phyloP scores from a whole-genome alignment of 192 early-diverging fungal genomes.

The Backusella parvicylindrica region DNA sequence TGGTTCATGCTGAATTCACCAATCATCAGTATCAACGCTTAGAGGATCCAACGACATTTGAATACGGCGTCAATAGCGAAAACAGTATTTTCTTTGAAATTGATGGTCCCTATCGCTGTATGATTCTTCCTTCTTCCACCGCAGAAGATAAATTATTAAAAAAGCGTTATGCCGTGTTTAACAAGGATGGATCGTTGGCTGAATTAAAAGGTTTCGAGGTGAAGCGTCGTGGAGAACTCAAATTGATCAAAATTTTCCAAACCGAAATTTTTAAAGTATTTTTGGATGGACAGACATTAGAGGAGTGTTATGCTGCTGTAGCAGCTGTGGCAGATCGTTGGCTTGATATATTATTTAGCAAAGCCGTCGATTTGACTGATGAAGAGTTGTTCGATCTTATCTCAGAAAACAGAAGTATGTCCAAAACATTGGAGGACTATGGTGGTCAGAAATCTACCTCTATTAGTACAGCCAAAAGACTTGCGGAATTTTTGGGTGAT shows the following conservation, averaged over 20 bases:
- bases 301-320: conserved; percentile 87
- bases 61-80: conserved; percentile 74
- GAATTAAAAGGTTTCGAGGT: conserved; percentile 99
- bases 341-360: conserved; percentile 90
- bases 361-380: conserved; percentile 78
- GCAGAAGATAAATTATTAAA: conserved; percentile 96
- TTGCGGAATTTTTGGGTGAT: conserved; percentile 96
- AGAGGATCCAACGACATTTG: conserved; percentile 48
- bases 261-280: conserved; percentile 92
- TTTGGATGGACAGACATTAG: conserved; percentile 78
- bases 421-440: conserved; percentile 91
- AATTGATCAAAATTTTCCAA: conserved; percentile 98
- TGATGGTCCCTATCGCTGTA: conserved; percentile 96
- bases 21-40: conserved; percentile 96
- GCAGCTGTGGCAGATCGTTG: conserved; percentile 90
- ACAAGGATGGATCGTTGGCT: conserved; percentile 88
- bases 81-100: conserved; percentile 99
- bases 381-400: conserved; percentile 92
- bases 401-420: conserved; percentile 98
- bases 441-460: conserved; percentile 91
- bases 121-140: conserved; percentile 94
- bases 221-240: conserved; percentile 97
- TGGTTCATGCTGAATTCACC: conserved; percentile 94
- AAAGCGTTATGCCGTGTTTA: conserved; percentile 98
- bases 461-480: conserved; percentile 89